phyloP scores from a whole-genome alignment of 495 filamentous ascomycete species.

The Chaetomium tenue region DNA sequence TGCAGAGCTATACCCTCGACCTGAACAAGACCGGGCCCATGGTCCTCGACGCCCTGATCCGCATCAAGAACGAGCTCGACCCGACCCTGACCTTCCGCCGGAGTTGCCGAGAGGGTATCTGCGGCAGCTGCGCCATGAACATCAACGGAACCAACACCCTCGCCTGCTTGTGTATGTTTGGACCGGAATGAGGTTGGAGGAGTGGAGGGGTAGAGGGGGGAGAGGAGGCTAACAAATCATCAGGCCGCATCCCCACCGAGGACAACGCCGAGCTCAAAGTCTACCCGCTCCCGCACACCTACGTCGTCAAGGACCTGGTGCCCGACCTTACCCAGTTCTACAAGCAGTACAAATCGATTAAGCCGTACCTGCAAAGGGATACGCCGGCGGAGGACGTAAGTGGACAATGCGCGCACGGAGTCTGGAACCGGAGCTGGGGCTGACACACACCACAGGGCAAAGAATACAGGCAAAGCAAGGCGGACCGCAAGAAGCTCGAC shows the following conservation, averaged over 20 bases:
- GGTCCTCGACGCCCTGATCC: slow-evolving; percentile 92
- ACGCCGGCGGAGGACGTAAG: slow-evolving; percentile 73
- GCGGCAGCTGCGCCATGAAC: slow-evolving; percentile 98
- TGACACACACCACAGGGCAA: slow-evolving; percentile 58
- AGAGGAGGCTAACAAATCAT: slow-evolving; percentile 14
- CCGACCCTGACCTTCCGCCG: slow-evolving; percentile 93
- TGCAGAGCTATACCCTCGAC: slow-evolving; percentile 92
- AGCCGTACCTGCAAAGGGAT: slow-evolving; percentile 92
- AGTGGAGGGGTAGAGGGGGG: not conserved
- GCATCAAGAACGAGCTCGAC: slow-evolving; percentile 99
- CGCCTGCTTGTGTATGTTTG: slow-evolving; percentile 88
- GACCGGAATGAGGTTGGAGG: not conserved
- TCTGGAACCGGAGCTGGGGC: not conserved
- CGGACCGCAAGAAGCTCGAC: slow-evolving; percentile 92
- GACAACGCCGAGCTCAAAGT: slow-evolving; percentile 80
- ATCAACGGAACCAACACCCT: slow-evolving; percentile 97
- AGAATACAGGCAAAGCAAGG: slow-evolving; percentile 84
- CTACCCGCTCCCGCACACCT: slow-evolving; percentile 97
- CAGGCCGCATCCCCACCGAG: slow-evolving; percentile 92
- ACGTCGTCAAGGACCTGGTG: slow-evolving; percentile 98
- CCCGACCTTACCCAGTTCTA: slow-evolving; percentile 98
- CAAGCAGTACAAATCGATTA: slow-evolving; percentile 99
- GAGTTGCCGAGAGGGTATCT: slow-evolving; percentile 96
- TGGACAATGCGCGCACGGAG: not conserved
- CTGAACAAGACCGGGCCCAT: slow-evolving; percentile 98